phyloP scores from a whole-genome alignment of 441 rosid species.

The Euphorbia schlechtendalii region DNA sequence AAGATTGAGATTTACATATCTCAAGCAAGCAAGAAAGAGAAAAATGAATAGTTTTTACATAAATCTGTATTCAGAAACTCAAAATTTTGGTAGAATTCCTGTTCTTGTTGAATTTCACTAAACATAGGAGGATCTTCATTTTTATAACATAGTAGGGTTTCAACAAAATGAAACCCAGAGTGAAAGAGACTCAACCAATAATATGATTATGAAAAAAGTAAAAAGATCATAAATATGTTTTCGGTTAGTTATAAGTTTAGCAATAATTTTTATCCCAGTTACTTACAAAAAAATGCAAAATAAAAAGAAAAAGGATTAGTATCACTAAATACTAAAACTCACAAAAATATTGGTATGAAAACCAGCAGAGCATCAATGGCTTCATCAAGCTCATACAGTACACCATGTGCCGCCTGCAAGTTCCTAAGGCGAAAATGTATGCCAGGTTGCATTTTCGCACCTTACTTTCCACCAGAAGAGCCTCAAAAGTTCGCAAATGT shows the following conservation, averaged over 20 bases:
- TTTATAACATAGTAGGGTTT: background rate
- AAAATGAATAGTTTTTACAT: background rate
- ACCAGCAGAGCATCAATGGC: conserved; percentile 39
- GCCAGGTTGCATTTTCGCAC: conserved; percentile 91
- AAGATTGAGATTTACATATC: background rate
- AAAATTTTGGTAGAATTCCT: too few species aligned
- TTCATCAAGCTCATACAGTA: conserved; percentile 87
- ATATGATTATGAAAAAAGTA: background rate
- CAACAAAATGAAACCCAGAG: background rate
- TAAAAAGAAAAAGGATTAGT: background rate
- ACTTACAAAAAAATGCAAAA: too few species aligned
- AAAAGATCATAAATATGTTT: too few species aligned
- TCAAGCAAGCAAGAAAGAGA: background rate
- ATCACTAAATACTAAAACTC: conserved; percentile 3
- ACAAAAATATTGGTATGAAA: conserved; percentile 5
- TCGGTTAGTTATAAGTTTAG: too few species aligned
- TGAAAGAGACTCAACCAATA: background rate
- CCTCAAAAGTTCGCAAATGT: conserved; percentile 93
- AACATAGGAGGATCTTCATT: too few species aligned
- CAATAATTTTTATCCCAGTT: too few species aligned
- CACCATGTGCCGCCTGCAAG: conserved; percentile 99
- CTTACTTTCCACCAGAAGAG: conserved; percentile 97
- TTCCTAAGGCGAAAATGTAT: conserved; percentile 87
- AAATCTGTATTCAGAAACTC: background rate
- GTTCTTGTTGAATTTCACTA: background rate